Evolutionary conservation across 2,329 filamentous ascomycete genomes (phyloP).

Genomic region (Thielaviopsis cerberus): DNA sequence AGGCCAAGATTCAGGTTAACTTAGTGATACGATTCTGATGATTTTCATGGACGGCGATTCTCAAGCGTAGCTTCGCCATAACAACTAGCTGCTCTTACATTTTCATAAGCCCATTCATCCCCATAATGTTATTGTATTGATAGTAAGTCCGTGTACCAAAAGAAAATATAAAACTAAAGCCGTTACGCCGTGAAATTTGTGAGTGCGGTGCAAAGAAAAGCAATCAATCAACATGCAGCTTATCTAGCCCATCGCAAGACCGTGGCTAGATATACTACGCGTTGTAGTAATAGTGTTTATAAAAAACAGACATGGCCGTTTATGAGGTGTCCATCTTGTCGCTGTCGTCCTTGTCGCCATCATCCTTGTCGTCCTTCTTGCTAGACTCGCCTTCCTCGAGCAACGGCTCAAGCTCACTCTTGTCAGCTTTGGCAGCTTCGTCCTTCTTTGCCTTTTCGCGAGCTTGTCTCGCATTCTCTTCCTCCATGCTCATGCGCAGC

Average conservation of each 20-base stretch:
- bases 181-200: conserved; percentile 4
- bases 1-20: no score
- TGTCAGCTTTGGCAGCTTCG: conserved; percentile 39
- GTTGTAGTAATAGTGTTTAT: not conserved
- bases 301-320: conserved; percentile 4
- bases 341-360: conserved; percentile 31
- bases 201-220: conserved; percentile 5
- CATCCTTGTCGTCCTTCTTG: conserved; percentile 28
- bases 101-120: not conserved
- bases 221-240: conserved; percentile 1
- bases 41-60: not conserved
- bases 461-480: conserved; percentile 79
- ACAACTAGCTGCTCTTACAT: not conserved
- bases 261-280: not conserved
- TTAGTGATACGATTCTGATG: not conserved
- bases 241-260: not conserved
- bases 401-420: conserved; percentile 62
- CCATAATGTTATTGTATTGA: not conserved
- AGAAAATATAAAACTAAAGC: not conserved
- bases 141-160: not conserved
- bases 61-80: not conserved
- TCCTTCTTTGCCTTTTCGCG: conserved; percentile 43
- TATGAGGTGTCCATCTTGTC: conserved; percentile 89
- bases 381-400: conserved; percentile 53
- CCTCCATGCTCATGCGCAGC: conserved; percentile 91